Conservation (phyloP, 768 basidiomycete species). For the Xerocomellus intermedius region DNA sequence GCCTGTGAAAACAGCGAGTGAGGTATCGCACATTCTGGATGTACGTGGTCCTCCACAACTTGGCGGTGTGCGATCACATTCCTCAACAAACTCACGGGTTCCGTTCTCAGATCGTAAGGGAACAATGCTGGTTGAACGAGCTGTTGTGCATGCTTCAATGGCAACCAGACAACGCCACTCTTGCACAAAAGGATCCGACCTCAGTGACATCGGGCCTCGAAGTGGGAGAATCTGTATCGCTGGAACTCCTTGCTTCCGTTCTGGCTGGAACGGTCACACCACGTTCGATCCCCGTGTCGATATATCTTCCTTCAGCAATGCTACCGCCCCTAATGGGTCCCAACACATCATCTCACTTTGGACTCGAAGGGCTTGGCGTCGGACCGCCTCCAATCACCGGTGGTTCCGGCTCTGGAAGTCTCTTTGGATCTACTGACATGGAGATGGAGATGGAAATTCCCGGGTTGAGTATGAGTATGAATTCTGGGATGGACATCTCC, state of each 20-base stretch:
- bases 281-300: slow-evolving; percentile 63
- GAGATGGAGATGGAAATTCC: slow-evolving; percentile 38
- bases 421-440: slow-evolving; percentile 32
- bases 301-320: slow-evolving; percentile 50
- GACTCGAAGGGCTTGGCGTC: slow-evolving; percentile 27
- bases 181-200: slow-evolving; percentile 4
- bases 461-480: slow-evolving; percentile 36
- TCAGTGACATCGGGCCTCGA: slow-evolving; percentile 24
- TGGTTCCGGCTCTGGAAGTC: slow-evolving; percentile 26
- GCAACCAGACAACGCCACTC: slow-evolving; percentile 44
- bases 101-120: slow-evolving; percentile 50
- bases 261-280: slow-evolving; percentile 49
- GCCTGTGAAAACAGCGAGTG: slow-evolving; percentile 67
- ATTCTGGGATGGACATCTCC: slow-evolving; percentile 29
- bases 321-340: slow-evolving; percentile 21
- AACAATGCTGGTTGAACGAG: slow-evolving; percentile 85
- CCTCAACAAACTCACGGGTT: not conserved
- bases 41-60: slow-evolving; percentile 34
- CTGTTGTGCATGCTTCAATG: slow-evolving; percentile 60
- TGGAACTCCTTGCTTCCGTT: slow-evolving; percentile 61
- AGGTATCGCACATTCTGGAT: slow-evolving; percentile 76
- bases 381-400: slow-evolving; percentile 22
- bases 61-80: not conserved
- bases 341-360: slow-evolving; percentile 25
- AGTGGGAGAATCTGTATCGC: slow-evolving; percentile 36